phyloP scores from a whole-genome alignment of 2,329 filamentous ascomycete genomes.

The Cryphonectria naterciae region DNA sequence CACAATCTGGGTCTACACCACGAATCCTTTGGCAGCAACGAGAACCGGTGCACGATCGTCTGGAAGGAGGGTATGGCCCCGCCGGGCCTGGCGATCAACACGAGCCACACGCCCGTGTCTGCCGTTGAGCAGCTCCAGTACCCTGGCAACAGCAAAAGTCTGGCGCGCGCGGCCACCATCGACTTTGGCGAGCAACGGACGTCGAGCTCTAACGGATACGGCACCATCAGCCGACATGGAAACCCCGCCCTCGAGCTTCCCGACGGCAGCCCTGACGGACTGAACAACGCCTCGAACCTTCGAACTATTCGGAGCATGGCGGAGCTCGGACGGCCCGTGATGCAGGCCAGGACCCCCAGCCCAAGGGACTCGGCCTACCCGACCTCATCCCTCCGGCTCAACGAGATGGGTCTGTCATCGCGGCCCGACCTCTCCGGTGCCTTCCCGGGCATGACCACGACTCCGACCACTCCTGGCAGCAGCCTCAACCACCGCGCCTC shows the following conservation, averaged over 20 bases:
- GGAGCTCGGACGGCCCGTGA: constrained; percentile 58
- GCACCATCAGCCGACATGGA: constrained; percentile 77
- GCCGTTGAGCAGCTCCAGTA: constrained; percentile 29
- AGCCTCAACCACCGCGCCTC: constrained; percentile 34
- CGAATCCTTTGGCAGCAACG: constrained; percentile 83
- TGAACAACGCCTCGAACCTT: constrained; percentile 73
- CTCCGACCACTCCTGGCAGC: constrained; percentile 41
- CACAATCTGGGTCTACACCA: constrained; percentile 95
- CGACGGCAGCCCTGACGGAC: constrained; percentile 68
- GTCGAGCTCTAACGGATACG: constrained; percentile 68
- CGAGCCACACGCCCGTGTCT: constrained; percentile 54
- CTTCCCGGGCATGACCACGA: constrained; percentile 32
- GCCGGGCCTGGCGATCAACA: constrained; percentile 79
- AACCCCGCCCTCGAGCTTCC: constrained; percentile 80
- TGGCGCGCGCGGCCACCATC: constrained; percentile 95
- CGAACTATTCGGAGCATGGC: constrained; percentile 96
- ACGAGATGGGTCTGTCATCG: constrained; percentile 27
- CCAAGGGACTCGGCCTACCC: constrained; percentile 27
- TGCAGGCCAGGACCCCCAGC: constrained; percentile 27
- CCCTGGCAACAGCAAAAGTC: constrained; percentile 68
- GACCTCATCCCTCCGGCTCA: constrained; percentile 24
- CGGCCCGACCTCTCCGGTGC: constrained; percentile 24
- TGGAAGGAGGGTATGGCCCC: constrained; percentile 29
- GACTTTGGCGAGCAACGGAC: constrained; percentile 81
- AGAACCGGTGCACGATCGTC: constrained; percentile 60